Conservation (phyloP, 2,329 filamentous ascomycete species). For the Xylaria arbuscula region DNA sequence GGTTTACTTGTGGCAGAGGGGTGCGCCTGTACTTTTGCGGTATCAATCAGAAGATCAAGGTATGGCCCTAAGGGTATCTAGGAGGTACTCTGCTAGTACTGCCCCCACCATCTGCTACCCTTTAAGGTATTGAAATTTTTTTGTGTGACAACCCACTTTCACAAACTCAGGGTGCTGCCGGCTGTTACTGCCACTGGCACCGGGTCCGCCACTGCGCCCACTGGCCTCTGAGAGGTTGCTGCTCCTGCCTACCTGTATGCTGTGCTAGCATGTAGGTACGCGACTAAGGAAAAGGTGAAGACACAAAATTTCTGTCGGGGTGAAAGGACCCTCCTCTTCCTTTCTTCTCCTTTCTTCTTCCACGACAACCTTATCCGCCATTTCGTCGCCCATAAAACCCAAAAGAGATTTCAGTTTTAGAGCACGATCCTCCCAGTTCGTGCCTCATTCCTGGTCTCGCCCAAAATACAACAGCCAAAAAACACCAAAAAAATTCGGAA, state of each 20-base stretch:
- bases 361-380: constrained; percentile 64
- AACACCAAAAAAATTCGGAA: constrained; percentile 71
- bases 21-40: neutral
- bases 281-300: constrained; percentile 43
- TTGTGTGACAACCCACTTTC: constrained; percentile 25
- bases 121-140: constrained; percentile 15
- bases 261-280: constrained; percentile 26
- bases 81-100: no score
- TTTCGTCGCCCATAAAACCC: constrained; percentile 56
- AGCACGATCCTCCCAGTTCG: constrained; percentile 63
- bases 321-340: constrained; percentile 47
- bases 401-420: constrained; percentile 60
- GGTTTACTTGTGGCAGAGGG: neutral
- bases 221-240: constrained; percentile 1
- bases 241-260: neutral
- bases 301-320: constrained; percentile 49
- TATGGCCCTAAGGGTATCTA: no score
- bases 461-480: constrained; percentile 60
- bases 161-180: constrained; percentile 15
- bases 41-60: neutral
- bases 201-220: neutral
- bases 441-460: constrained; percentile 70
- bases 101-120: constrained; percentile 15
- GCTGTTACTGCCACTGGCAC: constrained; percentile 17
- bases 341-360: constrained; percentile 53